Evolutionary conservation across 2,329 filamentous ascomycete species (phyloP).

Genomic region (Cladosporium sp.): DNA sequence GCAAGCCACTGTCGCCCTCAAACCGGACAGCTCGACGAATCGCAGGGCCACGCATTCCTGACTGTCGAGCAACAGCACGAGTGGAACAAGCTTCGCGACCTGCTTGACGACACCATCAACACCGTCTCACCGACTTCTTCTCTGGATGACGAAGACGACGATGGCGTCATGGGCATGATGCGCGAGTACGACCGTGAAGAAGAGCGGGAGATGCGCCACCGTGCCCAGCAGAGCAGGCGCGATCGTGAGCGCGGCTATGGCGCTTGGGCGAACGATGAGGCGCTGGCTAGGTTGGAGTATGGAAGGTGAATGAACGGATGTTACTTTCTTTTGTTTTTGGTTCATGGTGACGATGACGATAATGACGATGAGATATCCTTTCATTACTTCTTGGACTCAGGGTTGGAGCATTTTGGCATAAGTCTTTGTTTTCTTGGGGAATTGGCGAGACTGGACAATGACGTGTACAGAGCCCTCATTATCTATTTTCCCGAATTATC

Average conservation of each 20-base stretch:
- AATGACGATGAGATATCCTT: too few species aligned
- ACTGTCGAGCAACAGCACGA: slow-evolving; percentile 4
- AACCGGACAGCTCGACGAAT: too few species aligned
- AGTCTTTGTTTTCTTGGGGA: too few species aligned
- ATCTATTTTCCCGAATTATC: too few species aligned
- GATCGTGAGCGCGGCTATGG: neutral
- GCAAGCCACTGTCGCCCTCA: slow-evolving; percentile 5
- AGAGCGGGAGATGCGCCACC: neutral
- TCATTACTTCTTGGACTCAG: too few species aligned
- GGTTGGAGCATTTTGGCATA: too few species aligned
- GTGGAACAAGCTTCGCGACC: slow-evolving; percentile 5
- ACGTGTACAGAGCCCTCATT: too few species aligned
- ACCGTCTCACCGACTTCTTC: neutral
- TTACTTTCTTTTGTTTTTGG: too few species aligned
- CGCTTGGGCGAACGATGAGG: neutral
- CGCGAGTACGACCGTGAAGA: slow-evolving; percentile 3
- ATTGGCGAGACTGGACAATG: too few species aligned
- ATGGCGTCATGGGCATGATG: slow-evolving; percentile 11
- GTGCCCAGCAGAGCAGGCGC: neutral
- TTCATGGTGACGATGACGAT: too few species aligned
- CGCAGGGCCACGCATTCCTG: neutral
- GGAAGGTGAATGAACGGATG: neutral
- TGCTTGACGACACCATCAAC: neutral
- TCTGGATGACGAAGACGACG: neutral
- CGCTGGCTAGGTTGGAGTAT: neutral